Evolutionary conservation across 176 grass and related monocot species (phyloP).

Genomic region (Urochloa ruziziensis): DNA sequence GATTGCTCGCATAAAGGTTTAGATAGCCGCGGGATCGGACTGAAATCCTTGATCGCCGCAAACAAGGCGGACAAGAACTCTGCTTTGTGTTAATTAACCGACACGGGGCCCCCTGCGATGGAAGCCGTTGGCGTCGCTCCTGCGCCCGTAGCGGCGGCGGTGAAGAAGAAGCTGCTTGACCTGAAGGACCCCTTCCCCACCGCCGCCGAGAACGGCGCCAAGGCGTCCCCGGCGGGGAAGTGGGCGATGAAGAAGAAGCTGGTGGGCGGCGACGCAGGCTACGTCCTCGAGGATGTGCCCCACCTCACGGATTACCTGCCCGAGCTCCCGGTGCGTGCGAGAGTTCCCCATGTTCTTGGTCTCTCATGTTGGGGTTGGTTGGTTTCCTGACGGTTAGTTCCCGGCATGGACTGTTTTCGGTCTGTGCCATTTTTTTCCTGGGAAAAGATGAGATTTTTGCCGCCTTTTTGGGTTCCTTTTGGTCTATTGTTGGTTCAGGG

Average conservation of each 20-base stretch:
- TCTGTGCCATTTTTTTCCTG: background rate
- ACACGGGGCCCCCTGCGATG: conserved; percentile 28
- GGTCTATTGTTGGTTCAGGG: background rate
- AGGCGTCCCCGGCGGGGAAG: conserved; percentile 37
- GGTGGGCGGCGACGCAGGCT: conserved; percentile 65
- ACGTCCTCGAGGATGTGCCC: conserved; percentile 94
- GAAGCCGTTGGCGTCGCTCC: conserved; percentile 38
- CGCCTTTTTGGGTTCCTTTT: background rate
- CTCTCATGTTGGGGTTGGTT: conserved; percentile 5
- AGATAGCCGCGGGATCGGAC: background rate
- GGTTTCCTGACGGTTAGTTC: conserved; percentile 23
- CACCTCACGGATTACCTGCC: conserved; percentile 84
- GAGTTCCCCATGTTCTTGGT: conserved; percentile 1
- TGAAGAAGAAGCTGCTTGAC: conserved; percentile 43
- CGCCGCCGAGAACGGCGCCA: background rate
- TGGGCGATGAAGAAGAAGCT: conserved; percentile 58
- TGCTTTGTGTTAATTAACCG: background rate
- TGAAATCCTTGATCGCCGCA: background rate
- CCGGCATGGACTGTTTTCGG: background rate
- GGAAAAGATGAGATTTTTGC: background rate
- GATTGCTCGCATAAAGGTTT: background rate
- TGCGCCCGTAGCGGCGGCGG: conserved; percentile 23
- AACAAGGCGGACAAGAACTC: background rate
- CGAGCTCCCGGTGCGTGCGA: conserved; percentile 71
- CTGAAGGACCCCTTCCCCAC: conserved; percentile 37